A percentile compares a stretch with the other conserved stretches of the same genome.
Conservation (phyloP, 2,329 filamentous ascomycete genomes). For the Verticillium zaregamsianum region DNA sequence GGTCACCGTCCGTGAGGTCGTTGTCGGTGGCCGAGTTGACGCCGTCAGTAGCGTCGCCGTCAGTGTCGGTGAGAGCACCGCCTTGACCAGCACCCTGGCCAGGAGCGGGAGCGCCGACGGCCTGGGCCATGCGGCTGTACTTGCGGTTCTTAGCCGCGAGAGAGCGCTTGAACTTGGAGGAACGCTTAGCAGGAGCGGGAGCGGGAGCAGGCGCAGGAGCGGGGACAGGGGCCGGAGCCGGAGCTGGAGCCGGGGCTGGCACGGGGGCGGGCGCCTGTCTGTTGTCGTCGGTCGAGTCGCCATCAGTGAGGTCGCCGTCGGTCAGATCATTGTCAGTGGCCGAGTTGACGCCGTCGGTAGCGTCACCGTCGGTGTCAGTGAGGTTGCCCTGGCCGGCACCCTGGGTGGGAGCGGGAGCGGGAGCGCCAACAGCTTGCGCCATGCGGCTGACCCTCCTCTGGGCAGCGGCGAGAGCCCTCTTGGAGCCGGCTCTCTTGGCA, state of each 20-base stretch:
- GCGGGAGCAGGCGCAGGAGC: not conserved
- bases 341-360: not conserved
- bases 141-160: not conserved
- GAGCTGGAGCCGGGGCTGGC: not conserved
- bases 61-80: not conserved
- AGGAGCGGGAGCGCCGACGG: constrained; percentile 4
- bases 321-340: not conserved
- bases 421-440: not conserved
- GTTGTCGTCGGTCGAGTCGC: not conserved
- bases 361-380: not conserved
- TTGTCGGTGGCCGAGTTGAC: not conserved
- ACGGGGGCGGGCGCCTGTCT: not conserved
- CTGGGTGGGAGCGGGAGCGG: constrained; percentile 5
- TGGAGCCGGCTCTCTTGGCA: not conserved
- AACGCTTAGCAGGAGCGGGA: not conserved
- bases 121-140: not conserved
- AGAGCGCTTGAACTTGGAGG: not conserved
- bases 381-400: constrained; percentile 7
- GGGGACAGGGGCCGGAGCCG: not conserved
- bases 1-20: not conserved
- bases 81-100: constrained; percentile 9
- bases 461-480: not conserved
- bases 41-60: not conserved
- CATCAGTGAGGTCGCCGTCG: not conserved
- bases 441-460: not conserved